Conservation (phyloP, 371 early-diverging fungal species). For the Massospora cicadina region DNA sequence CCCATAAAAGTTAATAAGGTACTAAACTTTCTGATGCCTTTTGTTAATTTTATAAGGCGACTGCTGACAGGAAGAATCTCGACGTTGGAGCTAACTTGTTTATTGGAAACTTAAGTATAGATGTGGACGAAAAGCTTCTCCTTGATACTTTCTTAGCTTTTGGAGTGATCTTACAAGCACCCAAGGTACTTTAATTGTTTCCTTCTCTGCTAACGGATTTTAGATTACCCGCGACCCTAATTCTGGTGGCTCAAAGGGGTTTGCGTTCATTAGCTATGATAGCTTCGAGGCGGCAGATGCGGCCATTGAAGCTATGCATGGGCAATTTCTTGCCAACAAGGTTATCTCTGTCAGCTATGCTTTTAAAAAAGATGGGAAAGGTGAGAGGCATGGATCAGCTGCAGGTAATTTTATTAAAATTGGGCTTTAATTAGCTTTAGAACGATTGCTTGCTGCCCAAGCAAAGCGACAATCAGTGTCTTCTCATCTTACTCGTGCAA, state of each 20-base stretch:
- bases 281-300: slow-evolving; percentile 91
- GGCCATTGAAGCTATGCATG: slow-evolving; percentile 94
- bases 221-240: slow-evolving; percentile 77
- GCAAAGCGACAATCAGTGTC: slow-evolving; percentile 40
- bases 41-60: slow-evolving; percentile 28
- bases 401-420: slow-evolving; percentile 36
- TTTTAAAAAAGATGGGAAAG: slow-evolving; percentile 95
- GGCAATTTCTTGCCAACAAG: slow-evolving; percentile 86
- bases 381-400: slow-evolving; percentile 92
- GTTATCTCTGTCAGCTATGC: slow-evolving; percentile 83
- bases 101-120: slow-evolving; percentile 87
- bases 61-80: slow-evolving; percentile 71
- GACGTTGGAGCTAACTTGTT: slow-evolving; percentile 95
- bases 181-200: slow-evolving; percentile 29
- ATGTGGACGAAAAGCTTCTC: slow-evolving; percentile 86
- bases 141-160: slow-evolving; percentile 92
- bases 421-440: slow-evolving; percentile 19
- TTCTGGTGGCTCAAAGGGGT: slow-evolving; percentile 75
- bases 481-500: slow-evolving; percentile 16
- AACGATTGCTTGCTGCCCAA: slow-evolving; percentile 85
- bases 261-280: slow-evolving; percentile 85
- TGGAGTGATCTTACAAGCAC: slow-evolving; percentile 73
- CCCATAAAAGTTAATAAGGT: slow-evolving; percentile 92
- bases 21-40: slow-evolving; percentile 9
- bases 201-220: slow-evolving; percentile 11